A percentile compares a stretch with the other conserved stretches of the same genome.
These are phyloP conservation scores for Amylocarpus encephaloides DNA, from an alignment of 2,329 filamentous ascomycete species.

Conservation along the genomic window DNA sequence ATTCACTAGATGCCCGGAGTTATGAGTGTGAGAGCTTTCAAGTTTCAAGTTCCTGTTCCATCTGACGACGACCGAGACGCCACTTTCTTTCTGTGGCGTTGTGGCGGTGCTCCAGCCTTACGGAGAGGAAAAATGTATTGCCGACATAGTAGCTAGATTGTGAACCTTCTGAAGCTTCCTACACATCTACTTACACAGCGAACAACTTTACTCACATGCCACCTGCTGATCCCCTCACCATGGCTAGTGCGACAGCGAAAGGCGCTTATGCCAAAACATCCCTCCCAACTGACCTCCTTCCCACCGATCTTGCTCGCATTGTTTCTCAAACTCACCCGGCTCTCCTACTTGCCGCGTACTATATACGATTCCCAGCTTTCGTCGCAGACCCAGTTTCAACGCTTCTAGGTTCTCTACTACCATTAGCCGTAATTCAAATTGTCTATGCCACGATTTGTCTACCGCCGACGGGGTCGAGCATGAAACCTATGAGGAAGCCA, in stretches of 20 bases:
- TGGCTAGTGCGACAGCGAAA: constrained; percentile 16
- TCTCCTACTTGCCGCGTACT: constrained; percentile 58
- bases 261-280: constrained; percentile 17
- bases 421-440: constrained; percentile 58
- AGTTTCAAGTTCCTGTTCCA: too few species aligned
- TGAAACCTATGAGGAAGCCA: constrained; percentile 41
- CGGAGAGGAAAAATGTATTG: too few species aligned
- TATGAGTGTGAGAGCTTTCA: too few species aligned
- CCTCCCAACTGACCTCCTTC: constrained; percentile 28
- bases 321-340: constrained; percentile 63
- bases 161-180: too few species aligned
- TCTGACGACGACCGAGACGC: too few species aligned
- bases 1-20: too few species aligned
- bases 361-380: constrained; percentile 56
- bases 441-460: constrained; percentile 57
- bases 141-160: too few species aligned
- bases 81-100: too few species aligned
- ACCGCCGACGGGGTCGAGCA: constrained; percentile 49
- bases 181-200: neutral
- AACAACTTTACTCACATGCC: constrained; percentile 18
- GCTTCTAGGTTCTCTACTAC: constrained; percentile 54
- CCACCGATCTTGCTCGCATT: constrained; percentile 37
- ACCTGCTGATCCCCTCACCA: constrained; percentile 29
- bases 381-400: constrained; percentile 64
- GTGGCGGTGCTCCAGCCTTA: too few species aligned